These are phyloP conservation scores for Calonectria honghensis DNA, from an alignment of 2,329 filamentous ascomycete species.

Conservation along the genomic window DNA sequence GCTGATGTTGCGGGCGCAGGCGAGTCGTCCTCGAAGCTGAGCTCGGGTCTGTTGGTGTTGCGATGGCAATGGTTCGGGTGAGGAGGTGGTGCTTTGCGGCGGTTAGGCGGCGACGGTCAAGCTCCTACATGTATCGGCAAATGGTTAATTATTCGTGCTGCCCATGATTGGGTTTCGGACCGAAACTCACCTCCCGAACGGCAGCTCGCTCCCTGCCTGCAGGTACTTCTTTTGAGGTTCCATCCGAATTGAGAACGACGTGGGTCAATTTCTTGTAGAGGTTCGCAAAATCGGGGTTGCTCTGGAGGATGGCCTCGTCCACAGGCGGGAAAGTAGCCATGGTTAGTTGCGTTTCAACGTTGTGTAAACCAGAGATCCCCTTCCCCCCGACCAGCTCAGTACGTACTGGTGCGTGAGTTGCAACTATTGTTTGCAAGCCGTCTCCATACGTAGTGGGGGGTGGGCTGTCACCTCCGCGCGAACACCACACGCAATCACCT, in stretches of 20 bases:
- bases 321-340: constrained; percentile 74
- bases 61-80: constrained; percentile 68
- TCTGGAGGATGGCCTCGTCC: constrained; percentile 71
- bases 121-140: constrained; percentile 61
- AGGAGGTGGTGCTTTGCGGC: constrained; percentile 72
- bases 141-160: neutral
- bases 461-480: constrained; percentile 48
- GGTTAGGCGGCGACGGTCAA: constrained; percentile 68
- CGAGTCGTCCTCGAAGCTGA: constrained; percentile 51
- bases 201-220: constrained; percentile 69
- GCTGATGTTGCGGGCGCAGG: constrained; percentile 45
- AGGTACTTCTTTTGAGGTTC: constrained; percentile 73
- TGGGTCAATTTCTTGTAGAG: constrained; percentile 74
- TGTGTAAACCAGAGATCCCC: constrained; percentile 18
- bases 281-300: constrained; percentile 76
- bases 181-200: constrained; percentile 67
- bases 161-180: neutral
- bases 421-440: constrained; percentile 3
- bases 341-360: constrained; percentile 23
- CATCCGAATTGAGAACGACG: constrained; percentile 73
- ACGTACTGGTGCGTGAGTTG: neutral
- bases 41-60: constrained; percentile 59
- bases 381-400: neutral
- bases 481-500: constrained; percentile 60
- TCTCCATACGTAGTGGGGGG: constrained; percentile 20